A percentile compares a stretch with the other conserved stretches of the same genome.
Conservation (phyloP, 2,329 filamentous ascomycete species). For the Aspergillus fructus region DNA sequence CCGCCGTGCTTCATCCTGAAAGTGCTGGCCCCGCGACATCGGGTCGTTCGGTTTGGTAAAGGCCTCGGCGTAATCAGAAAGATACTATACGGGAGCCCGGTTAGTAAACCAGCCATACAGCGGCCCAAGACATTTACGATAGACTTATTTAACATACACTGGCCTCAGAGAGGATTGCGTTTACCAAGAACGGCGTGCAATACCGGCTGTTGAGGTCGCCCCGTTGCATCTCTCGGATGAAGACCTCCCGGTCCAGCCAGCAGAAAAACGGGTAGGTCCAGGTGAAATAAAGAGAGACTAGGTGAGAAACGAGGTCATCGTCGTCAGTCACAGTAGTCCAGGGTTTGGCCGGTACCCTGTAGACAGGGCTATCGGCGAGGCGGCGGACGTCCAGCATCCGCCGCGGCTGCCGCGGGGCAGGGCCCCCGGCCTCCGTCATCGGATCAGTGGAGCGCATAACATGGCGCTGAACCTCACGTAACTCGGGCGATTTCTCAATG, state of each 20-base stretch:
- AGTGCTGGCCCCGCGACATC: conserved; percentile 26
- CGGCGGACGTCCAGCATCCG: conserved; percentile 26
- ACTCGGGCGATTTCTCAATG: conserved; percentile 14
- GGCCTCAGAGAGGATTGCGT: conserved; percentile 33
- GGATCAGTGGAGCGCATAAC: conserved; percentile 12
- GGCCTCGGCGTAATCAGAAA: conserved; percentile 28
- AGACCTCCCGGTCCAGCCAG: conserved; percentile 31
- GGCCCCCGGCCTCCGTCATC: not conserved
- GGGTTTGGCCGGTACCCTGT: conserved; percentile 28
- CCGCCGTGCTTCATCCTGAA: conserved; percentile 31
- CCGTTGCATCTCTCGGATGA: conserved; percentile 30
- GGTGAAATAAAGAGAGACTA: conserved; percentile 34
- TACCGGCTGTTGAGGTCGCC: conserved; percentile 25
- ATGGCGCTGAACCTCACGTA: conserved; percentile 17
- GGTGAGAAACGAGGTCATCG: conserved; percentile 32
- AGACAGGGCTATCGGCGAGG: conserved; percentile 25
- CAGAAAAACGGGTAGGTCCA: conserved; percentile 31
- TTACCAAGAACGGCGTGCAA: conserved; percentile 37
- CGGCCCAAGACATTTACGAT: too few species aligned
- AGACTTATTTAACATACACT: conserved; percentile 26
- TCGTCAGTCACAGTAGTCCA: conserved; percentile 37
- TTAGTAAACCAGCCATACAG: not conserved
- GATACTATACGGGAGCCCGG: conserved; percentile 14
- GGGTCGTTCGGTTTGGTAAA: conserved; percentile 25
- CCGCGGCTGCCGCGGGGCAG: not conserved